These are phyloP conservation scores for Alternaria gaisen DNA, from an alignment of 2,329 filamentous ascomycete genomes.

Conservation along the genomic window DNA sequence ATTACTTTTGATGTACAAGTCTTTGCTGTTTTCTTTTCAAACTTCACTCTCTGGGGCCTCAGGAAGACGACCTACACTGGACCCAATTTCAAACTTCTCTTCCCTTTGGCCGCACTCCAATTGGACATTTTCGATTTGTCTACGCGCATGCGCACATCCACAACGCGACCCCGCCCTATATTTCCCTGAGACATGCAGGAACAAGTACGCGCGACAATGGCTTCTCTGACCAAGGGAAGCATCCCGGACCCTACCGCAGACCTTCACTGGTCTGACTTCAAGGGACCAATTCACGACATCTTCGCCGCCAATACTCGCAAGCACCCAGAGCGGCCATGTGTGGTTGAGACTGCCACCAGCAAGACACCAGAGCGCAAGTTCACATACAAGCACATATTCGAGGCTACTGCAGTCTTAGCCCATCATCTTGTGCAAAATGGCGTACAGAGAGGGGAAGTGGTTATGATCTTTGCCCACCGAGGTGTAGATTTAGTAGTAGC, in stretches of 20 bases:
- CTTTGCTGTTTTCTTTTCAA: neutral
- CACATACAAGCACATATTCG: slow-evolving; percentile 86
- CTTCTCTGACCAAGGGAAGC: slow-evolving; percentile 27
- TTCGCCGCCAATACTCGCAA: slow-evolving; percentile 72
- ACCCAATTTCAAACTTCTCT: neutral
- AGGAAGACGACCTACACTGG: neutral
- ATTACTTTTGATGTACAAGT: slow-evolving; percentile 7
- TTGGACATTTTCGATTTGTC: slow-evolving; percentile 6
- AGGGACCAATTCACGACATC: slow-evolving; percentile 74
- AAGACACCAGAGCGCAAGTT: slow-evolving; percentile 70
- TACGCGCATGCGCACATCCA: slow-evolving; percentile 17
- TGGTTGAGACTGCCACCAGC: slow-evolving; percentile 69
- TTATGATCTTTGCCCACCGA: slow-evolving; percentile 90
- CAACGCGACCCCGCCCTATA: slow-evolving; percentile 23
- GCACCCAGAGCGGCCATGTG: slow-evolving; percentile 73
- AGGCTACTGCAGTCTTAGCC: slow-evolving; percentile 81
- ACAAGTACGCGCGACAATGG: slow-evolving; percentile 41
- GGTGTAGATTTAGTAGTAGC: slow-evolving; percentile 79
- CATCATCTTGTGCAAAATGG: slow-evolving; percentile 80
- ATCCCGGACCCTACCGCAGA: slow-evolving; percentile 73
- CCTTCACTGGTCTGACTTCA: slow-evolving; percentile 72
- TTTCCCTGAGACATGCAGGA: slow-evolving; percentile 14
- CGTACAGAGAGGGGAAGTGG: slow-evolving; percentile 80
- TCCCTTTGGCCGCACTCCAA: neutral
- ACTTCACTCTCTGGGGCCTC: neutral